Evolutionary conservation across 352 stramenopile species (phyloP).

Genomic region (Phytophthora meadii): DNA sequence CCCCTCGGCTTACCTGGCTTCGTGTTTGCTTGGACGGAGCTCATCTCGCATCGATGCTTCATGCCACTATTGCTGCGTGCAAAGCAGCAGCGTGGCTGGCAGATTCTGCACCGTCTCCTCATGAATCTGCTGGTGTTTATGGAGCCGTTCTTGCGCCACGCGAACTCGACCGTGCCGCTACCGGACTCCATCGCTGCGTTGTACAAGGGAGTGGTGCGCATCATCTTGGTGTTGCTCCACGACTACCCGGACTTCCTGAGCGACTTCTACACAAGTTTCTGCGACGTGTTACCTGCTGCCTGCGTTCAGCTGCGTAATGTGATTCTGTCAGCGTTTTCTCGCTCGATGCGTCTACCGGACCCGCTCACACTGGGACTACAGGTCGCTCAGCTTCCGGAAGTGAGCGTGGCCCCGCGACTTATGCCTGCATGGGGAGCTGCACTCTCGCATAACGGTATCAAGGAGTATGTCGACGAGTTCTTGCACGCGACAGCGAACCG

Average conservation of each 20-base stretch:
- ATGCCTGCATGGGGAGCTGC: conserved; percentile 95
- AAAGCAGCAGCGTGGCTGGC: conserved; percentile 96
- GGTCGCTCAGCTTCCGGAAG: conserved; percentile 97
- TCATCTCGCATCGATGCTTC: conserved; percentile 98
- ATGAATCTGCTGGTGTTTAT: conserved; percentile 99
- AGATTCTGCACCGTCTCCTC: conserved; percentile 97
- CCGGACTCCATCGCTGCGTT: conserved; percentile 93
- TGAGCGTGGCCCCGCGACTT: conserved; percentile 93
- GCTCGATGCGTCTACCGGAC: conserved; percentile 97
- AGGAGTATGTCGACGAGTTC: conserved; percentile 96
- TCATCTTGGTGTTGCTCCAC: conserved; percentile 98
- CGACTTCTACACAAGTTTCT: conserved; percentile 99
- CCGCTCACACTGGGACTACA: conserved; percentile 98
- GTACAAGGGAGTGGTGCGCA: conserved; percentile 98
- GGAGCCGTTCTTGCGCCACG: conserved; percentile 94
- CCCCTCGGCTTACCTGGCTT: conserved; percentile 96
- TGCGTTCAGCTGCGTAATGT: conserved; percentile 99
- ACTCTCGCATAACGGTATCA: conserved; percentile 91
- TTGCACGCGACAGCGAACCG: conserved; percentile 89
- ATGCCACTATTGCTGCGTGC: conserved; percentile 96
- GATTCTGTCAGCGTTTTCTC: conserved; percentile 97
- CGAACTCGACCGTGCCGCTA: conserved; percentile 80
- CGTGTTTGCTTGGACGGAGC: conserved; percentile 98
- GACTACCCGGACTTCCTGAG: conserved; percentile 99
- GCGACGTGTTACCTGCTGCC: conserved; percentile 96